phyloP scores from a whole-genome alignment of 768 basidiomycete species.

The Suillus lakei region DNA sequence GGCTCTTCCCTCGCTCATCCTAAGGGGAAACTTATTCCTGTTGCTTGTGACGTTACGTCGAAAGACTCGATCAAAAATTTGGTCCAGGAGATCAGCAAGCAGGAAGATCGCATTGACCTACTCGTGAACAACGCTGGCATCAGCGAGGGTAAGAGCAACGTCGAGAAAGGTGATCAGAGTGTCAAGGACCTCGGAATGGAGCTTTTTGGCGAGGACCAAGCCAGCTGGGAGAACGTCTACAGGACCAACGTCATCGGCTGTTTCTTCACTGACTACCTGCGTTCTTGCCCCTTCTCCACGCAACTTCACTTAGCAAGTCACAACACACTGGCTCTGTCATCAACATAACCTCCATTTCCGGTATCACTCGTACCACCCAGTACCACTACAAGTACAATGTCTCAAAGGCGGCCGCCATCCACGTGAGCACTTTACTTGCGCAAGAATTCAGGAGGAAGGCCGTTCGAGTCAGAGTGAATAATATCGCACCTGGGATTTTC shows the following conservation, averaged over 20 bases:
- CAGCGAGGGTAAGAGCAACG: slow-evolving; percentile 27
- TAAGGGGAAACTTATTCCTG: slow-evolving; percentile 34
- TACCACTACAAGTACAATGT: slow-evolving; percentile 51
- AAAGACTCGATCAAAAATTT: slow-evolving; percentile 32
- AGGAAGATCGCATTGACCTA: slow-evolving; percentile 60
- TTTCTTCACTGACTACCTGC: slow-evolving; percentile 50
- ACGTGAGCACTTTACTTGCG: slow-evolving; percentile 40
- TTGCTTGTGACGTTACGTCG: slow-evolving; percentile 31
- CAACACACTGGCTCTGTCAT: slow-evolving; percentile 43
- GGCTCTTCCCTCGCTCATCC: slow-evolving; percentile 30
- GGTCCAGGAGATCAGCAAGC: slow-evolving; percentile 38
- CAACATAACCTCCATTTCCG: slow-evolving; percentile 47
- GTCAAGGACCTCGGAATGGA: slow-evolving; percentile 29
- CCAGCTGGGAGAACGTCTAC: slow-evolving; percentile 35
- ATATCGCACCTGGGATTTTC: slow-evolving; percentile 41
- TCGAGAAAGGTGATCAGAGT: slow-evolving; percentile 34
- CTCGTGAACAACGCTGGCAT: slow-evolving; percentile 79
- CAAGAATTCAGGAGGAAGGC: slow-evolving; percentile 36
- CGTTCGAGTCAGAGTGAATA: slow-evolving; percentile 41
- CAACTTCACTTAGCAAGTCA: slow-evolving; percentile 30
- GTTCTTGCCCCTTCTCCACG: slow-evolving; percentile 47
- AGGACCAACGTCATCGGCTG: slow-evolving; percentile 38
- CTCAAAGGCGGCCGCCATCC: slow-evolving; percentile 43
- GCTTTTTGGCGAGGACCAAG: slow-evolving; percentile 32
- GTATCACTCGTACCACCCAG: slow-evolving; percentile 45